Conservation (phyloP, 2,329 filamentous ascomycete species). For the Dendryphion nanum region DNA sequence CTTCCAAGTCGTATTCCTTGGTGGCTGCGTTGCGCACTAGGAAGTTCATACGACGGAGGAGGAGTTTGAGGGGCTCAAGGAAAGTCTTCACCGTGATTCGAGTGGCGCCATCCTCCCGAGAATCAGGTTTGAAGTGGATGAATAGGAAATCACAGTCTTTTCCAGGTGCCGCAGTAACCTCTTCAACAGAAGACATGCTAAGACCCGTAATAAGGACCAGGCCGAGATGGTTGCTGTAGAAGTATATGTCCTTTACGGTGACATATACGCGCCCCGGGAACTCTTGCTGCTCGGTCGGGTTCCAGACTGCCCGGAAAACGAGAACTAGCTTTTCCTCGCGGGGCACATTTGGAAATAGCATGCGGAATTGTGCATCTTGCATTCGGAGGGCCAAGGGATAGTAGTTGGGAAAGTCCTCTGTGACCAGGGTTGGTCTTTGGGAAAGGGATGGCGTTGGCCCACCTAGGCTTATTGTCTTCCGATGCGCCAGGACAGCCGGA, state of each 20-base stretch:
- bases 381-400: constrained; percentile 81
- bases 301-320: constrained; percentile 92
- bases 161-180: constrained; percentile 86
- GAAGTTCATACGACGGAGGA: constrained; percentile 82
- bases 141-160: constrained; percentile 92
- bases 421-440: constrained; percentile 20
- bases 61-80: constrained; percentile 77
- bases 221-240: constrained; percentile 93
- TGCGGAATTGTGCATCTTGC: constrained; percentile 89
- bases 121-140: constrained; percentile 69
- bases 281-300: constrained; percentile 69
- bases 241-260: constrained; percentile 84
- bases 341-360: constrained; percentile 81
- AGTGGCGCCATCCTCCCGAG: constrained; percentile 62
- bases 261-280: constrained; percentile 86
- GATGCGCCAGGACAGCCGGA: constrained; percentile 39
- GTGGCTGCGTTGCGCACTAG: constrained; percentile 77
- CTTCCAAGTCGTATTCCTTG: constrained; percentile 68
- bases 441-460: constrained; percentile 26
- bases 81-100: constrained; percentile 90
- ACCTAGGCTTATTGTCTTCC: constrained; percentile 58
- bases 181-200: constrained; percentile 72
- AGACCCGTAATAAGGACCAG: constrained; percentile 81
- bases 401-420: constrained; percentile 64
- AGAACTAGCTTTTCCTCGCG: constrained; percentile 79